phyloP scores from a whole-genome alignment of 805 yeast species.

The Wickerhamiella australiensis region DNA sequence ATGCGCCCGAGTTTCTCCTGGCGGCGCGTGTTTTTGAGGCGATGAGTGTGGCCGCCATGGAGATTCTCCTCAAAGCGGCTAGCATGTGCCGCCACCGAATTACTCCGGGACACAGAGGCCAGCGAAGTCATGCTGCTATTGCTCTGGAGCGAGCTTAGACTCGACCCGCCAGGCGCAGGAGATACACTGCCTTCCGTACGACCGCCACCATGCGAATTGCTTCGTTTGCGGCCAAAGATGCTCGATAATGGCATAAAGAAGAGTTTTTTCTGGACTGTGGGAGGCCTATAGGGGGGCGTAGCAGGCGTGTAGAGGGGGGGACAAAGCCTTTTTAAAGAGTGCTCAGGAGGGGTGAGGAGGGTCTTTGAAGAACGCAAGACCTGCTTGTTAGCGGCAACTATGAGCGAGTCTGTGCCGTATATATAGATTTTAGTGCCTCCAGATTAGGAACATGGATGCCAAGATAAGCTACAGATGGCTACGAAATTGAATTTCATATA shows the following conservation, averaged over 20 bases:
- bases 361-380: too few relatives aligned
- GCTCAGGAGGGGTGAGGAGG: too few relatives aligned
- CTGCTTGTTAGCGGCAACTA: too few relatives aligned
- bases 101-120: slow-evolving; percentile 6
- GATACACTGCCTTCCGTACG: neutral
- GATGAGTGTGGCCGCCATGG: slow-evolving; percentile 72
- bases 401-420: too few relatives aligned
- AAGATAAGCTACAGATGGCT: too few relatives aligned
- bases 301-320: neutral
- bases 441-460: too few relatives aligned
- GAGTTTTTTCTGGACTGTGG: neutral
- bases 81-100: neutral
- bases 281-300: neutral
- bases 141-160: slow-evolving; percentile 7
- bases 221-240: slow-evolving; percentile 12
- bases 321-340: too few relatives aligned
- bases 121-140: slow-evolving; percentile 10
- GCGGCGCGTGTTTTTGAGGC: slow-evolving; percentile 48
- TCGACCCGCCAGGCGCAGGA: neutral
- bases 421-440: too few relatives aligned
- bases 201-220: neutral
- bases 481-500: too few relatives aligned
- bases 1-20: slow-evolving; percentile 49
- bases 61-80: slow-evolving; percentile 21
- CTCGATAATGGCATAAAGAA: slow-evolving; percentile 9